These are phyloP conservation scores for Ricinus communis DNA, from an alignment of 345 rosid species.

Conservation along the genomic window DNA sequence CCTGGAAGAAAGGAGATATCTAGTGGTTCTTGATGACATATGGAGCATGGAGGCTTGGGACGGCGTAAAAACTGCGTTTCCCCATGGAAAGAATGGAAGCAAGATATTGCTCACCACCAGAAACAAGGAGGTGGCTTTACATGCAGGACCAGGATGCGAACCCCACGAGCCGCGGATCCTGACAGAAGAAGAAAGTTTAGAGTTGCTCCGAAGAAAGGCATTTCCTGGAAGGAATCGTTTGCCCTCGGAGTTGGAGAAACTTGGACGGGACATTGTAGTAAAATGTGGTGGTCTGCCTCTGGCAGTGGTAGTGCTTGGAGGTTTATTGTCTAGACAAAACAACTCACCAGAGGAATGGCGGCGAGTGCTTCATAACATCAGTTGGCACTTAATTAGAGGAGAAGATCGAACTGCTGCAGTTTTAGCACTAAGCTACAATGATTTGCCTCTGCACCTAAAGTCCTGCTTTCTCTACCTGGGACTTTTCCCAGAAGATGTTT, in stretches of 20 bases:
- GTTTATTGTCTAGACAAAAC: constrained; percentile 21
- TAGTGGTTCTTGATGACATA: constrained; percentile 21
- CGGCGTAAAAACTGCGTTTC: constrained; percentile 17
- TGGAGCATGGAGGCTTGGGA: constrained; percentile 20
- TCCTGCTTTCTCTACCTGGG: constrained; percentile 26
- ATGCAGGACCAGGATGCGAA: background rate
- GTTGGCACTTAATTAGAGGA: constrained; percentile 7
- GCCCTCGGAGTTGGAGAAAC: constrained; percentile 17
- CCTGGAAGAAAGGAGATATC: constrained; percentile 16
- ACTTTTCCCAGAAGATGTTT: constrained; percentile 23
- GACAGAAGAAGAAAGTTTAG: background rate
- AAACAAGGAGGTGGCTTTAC: constrained; percentile 17
- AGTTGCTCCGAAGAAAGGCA: background rate
- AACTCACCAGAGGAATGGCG: constrained; percentile 12
- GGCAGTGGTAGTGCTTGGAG: constrained; percentile 23
- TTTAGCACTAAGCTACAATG: constrained; percentile 23
- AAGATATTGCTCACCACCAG: constrained; percentile 21
- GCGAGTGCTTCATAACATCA: constrained; percentile 2
- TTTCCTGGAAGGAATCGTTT: background rate
- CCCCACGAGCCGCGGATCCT: background rate
- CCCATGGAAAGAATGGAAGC: constrained; percentile 19
- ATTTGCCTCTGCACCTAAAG: constrained; percentile 19
- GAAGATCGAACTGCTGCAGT: constrained; percentile 2
- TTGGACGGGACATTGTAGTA: constrained; percentile 19
- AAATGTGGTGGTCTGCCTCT: constrained; percentile 18